Evolutionary conservation across 306 rosid species (phyloP).

Genomic region (Begonia peltatifolia): DNA sequence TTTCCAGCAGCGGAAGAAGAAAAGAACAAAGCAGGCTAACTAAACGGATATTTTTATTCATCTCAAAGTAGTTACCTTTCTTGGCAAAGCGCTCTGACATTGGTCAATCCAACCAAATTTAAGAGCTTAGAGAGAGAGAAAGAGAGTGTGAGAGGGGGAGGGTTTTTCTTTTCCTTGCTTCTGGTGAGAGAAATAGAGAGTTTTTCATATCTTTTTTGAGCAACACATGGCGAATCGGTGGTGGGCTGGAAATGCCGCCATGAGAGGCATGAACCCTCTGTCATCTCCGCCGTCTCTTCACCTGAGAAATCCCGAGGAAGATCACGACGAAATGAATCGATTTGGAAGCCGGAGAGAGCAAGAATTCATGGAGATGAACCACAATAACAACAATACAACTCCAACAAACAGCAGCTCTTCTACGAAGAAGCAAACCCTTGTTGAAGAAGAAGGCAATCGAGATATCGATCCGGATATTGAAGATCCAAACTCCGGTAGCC

Average conservation of each 20-base stretch:
- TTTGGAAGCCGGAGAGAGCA: conserved; percentile 22
- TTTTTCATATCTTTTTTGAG: background rate
- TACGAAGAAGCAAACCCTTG: conserved; percentile 9
- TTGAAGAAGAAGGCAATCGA: conserved; percentile 26
- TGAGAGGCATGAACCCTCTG: conserved; percentile 35
- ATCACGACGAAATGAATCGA: conserved; percentile 8
- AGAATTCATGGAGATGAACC: conserved; percentile 22
- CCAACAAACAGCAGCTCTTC: conserved; percentile 17
- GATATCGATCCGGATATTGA: conserved; percentile 15
- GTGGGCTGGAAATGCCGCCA: conserved; percentile 62
- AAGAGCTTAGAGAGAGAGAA: no score
- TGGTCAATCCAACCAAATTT: background rate
- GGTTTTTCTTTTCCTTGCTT: no score
- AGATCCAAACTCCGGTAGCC: conserved; percentile 18
- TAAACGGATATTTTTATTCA: background rate
- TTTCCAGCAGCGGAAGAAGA: background rate
- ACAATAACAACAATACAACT: conserved; percentile 15
- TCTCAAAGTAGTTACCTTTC: background rate
- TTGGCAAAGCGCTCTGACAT: background rate
- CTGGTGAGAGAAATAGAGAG: background rate
- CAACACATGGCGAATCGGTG: conserved; percentile 55
- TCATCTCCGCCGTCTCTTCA: conserved; percentile 43
- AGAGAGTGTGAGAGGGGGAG: no score
- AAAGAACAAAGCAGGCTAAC: background rate
- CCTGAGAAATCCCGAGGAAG: conserved; percentile 30